Base-by-base conservation (phyloP, 768 basidiomycete species). In the Strobilomyces confusus region DNA sequence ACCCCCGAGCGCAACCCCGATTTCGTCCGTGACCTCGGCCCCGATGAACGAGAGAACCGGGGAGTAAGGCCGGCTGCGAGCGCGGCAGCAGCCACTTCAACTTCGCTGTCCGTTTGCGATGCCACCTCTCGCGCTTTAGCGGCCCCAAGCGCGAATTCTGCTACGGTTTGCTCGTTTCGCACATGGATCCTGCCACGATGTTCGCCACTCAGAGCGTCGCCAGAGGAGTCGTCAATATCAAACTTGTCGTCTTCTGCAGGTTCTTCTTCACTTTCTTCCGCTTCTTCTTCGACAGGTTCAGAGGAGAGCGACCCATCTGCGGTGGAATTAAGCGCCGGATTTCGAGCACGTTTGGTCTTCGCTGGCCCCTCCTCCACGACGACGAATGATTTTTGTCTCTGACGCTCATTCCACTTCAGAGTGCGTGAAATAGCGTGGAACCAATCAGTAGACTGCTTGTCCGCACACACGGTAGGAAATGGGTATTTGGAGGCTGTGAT, bases 381-480 rank as follows among this genome's bases (percentile, higher is more conserved):
- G 40, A 98, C 97, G 60, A 98, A 98, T 7, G 94, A 97, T 68
- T 98, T 99, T 67, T 99, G 97, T 43, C 97, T 83, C 72, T 98
- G 93, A 22, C 95, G 84, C 70, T 99, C 95, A 73, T 99, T 99
- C 97, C 97, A 98, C 69, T 98, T 95, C 45, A 99, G 77, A 9
- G 95, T 99, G 22, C 97, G 82, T 33, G 92, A 92, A 58, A 99
- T 98, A 5, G 95, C 82, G 57, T 92, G 86, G 83, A 99, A 98
- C 97, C 97, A 99, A 66, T 99, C 97, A 3, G 91, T 92, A 19
- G 94, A 97, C 67, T 97, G 95, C 57, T 95, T 97, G 67, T 97
- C 92, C 8, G 92, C 93, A 64, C 95, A 98, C 7, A 99, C 94
- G 4, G 97, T 98, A 8, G 97, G 97, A 79, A 98, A 98, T 5